These are phyloP conservation scores for Fraxinus angustifolia DNA, from an alignment of 305 asterid species.

Conservation along the genomic window DNA sequence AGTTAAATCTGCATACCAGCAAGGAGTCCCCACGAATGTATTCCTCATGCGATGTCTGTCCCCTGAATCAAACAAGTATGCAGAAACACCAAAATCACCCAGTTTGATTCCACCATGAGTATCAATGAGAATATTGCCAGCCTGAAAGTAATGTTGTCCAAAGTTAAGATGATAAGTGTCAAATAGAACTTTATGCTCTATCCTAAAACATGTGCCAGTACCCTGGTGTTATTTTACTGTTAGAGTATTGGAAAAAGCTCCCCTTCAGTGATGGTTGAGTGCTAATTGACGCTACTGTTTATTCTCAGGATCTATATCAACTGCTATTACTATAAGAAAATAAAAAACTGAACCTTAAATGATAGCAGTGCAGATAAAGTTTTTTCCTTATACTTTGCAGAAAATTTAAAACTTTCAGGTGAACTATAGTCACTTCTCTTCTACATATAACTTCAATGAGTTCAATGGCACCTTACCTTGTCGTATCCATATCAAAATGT, in stretches of 20 bases:
- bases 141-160: conserved; percentile 40
- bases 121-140: conserved; percentile 89
- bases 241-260: not conserved
- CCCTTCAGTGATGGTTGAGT: not conserved
- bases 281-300: not conserved
- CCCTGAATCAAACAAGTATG: conserved; percentile 92
- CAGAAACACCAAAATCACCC: conserved; percentile 99
- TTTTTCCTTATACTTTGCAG: not conserved
- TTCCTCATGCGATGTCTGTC: conserved; percentile 91
- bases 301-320: not conserved
- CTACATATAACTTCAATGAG: conserved; percentile 5
- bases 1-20: conserved; percentile 57
- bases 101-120: conserved; percentile 80
- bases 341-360: not conserved
- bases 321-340: not conserved
- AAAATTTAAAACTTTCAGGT: not conserved
- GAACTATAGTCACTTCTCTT: not conserved
- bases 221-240: not conserved
- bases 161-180: conserved; percentile 15
- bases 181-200: not conserved
- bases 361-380: not conserved
- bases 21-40: conserved; percentile 97
- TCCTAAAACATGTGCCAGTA: not conserved
- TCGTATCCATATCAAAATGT: not conserved
- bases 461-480: not conserved